phyloP scores from a whole-genome alignment of 768 basidiomycete genomes.

The Amanita polypyramis region DNA sequence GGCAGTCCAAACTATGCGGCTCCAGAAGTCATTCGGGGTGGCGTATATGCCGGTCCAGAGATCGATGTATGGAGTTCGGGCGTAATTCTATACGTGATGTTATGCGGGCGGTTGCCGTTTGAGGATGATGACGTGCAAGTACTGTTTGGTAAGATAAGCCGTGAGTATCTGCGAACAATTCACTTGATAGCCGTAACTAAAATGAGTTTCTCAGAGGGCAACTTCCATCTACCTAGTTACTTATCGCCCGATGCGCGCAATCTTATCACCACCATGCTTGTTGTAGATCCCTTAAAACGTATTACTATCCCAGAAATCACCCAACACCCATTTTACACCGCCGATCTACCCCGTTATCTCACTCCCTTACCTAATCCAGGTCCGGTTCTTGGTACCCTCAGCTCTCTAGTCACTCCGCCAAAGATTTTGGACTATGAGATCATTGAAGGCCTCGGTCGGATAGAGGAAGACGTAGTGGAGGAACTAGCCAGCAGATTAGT shows the following conservation, averaged over 20 bases:
- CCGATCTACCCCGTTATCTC: constrained; percentile 80
- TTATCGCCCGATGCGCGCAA: constrained; percentile 68
- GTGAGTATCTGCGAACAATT: constrained; percentile 30
- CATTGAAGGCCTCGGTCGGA: constrained; percentile 85
- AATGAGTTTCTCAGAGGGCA: constrained; percentile 50
- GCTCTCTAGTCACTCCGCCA: constrained; percentile 58
- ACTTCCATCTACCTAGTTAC: constrained; percentile 75
- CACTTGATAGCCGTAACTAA: background rate
- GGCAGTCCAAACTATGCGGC: constrained; percentile 99
- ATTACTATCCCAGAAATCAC: constrained; percentile 91
- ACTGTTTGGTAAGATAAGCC: constrained; percentile 90
- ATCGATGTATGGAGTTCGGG: constrained; percentile 99
- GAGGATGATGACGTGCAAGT: constrained; percentile 94
- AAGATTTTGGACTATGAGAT: constrained; percentile 71
- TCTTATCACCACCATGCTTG: constrained; percentile 84
- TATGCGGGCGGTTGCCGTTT: constrained; percentile 91
- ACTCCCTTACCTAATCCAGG: constrained; percentile 73
- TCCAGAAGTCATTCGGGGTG: constrained; percentile 93
- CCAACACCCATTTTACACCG: constrained; percentile 82
- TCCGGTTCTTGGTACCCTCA: constrained; percentile 66
- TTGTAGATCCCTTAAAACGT: constrained; percentile 89
- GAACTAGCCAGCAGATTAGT: constrained; percentile 65
- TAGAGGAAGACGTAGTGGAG: constrained; percentile 87
- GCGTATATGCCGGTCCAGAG: constrained; percentile 93
- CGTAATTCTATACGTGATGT: constrained; percentile 98